Conservation (phyloP, 768 basidiomycete species). For the Lactarius deliciosus region DNA sequence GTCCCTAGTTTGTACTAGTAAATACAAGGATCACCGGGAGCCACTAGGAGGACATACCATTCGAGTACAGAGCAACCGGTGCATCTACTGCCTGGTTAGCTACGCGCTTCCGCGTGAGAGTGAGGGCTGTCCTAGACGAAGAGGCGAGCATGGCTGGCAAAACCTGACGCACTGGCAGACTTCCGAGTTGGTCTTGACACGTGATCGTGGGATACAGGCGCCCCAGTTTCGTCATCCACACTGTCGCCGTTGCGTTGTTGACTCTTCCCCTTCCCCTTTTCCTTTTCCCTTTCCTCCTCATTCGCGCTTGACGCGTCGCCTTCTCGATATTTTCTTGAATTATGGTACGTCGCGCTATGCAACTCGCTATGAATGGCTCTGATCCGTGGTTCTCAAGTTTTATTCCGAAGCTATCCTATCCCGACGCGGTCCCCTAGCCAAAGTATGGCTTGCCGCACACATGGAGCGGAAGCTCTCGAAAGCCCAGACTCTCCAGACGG, state of each 20-base stretch:
- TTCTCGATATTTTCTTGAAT: slow-evolving; percentile 18
- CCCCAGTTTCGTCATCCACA: slow-evolving; percentile 12
- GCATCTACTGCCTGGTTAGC: not conserved
- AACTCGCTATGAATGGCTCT: slow-evolving; percentile 11
- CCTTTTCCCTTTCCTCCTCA: not conserved
- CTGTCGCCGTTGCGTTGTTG: not conserved
- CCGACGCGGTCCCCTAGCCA: slow-evolving; percentile 89
- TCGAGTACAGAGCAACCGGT: slow-evolving; percentile 9
- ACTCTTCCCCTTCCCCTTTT: not conserved
- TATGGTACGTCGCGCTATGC: slow-evolving; percentile 26
- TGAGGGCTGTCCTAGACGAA: slow-evolving; percentile 25
- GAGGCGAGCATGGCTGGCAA: slow-evolving; percentile 17
- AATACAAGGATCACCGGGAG: not conserved
- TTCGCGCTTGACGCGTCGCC: slow-evolving; percentile 28
- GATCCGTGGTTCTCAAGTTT: slow-evolving; percentile 49
- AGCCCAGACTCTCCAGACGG: slow-evolving; percentile 89
- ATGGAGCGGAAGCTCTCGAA: slow-evolving; percentile 98
- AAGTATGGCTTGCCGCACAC: slow-evolving; percentile 99
- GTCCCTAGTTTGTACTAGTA: not conserved
- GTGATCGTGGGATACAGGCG: slow-evolving; percentile 19
- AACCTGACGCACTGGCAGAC: not conserved
- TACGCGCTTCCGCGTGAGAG: slow-evolving; percentile 18
- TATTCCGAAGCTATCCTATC: slow-evolving; percentile 94
- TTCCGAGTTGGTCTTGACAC: not conserved
- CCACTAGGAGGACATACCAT: not conserved